These are phyloP conservation scores for Chrysosporium keratinophilum DNA, from an alignment of 2,329 filamentous ascomycete genomes.

Conservation along the genomic window DNA sequence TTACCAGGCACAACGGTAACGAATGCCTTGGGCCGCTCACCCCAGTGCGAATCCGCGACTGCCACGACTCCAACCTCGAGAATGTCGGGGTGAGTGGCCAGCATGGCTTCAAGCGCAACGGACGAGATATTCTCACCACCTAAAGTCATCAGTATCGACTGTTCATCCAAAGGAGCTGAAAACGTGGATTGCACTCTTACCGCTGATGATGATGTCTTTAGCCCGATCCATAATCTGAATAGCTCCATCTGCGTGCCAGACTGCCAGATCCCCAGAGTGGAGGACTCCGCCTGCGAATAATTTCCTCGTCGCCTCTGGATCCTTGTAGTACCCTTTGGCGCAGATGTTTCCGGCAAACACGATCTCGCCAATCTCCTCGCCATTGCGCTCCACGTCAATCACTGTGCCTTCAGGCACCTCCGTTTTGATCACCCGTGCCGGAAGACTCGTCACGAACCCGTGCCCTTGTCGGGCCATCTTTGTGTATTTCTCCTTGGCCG, in stretches of 20 bases:
- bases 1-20: conserved; percentile 67
- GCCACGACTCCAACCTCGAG: conserved; percentile 87
- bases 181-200: conserved; percentile 37
- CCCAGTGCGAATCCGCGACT: conserved; percentile 82
- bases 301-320: conserved; percentile 72
- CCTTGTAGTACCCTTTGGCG: conserved; percentile 83
- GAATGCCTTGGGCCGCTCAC: conserved; percentile 90
- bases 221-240: conserved; percentile 86
- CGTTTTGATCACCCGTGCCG: conserved; percentile 70
- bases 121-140: conserved; percentile 96
- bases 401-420: conserved; percentile 58
- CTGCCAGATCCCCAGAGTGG: conserved; percentile 85
- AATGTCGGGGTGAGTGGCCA: conserved; percentile 77
- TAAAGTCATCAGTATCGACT: conserved; percentile 24
- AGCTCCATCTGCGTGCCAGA: conserved; percentile 83
- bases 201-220: conserved; percentile 97
- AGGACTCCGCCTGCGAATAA: conserved; percentile 77
- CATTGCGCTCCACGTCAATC: conserved; percentile 57
- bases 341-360: conserved; percentile 89
- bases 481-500: conserved; percentile 65
- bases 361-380: conserved; percentile 70
- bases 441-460: conserved; percentile 73
- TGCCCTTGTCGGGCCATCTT: conserved; percentile 92
- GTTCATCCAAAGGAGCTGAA: neutral
- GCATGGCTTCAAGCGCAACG: conserved; percentile 80